Evolutionary conservation across 1,284 basidiomycete genomes (phyloP).

Genomic region (Melampsora allii-populina): DNA sequence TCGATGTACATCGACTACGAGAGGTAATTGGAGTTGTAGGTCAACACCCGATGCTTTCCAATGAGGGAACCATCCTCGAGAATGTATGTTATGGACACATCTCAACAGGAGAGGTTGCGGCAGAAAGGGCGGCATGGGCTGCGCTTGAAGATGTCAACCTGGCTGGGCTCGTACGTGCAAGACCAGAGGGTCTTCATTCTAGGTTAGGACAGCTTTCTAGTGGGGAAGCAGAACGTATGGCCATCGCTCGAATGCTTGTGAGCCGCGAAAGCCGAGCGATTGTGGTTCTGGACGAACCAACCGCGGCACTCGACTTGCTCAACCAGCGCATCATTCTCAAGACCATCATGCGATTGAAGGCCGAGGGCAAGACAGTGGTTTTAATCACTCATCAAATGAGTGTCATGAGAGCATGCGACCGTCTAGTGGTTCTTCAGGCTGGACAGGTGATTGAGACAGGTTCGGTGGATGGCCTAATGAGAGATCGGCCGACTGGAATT

Average conservation of each 20-base stretch:
- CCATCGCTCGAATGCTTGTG: conserved; percentile 51
- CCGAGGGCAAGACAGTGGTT: conserved; percentile 75
- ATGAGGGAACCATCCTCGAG: conserved; percentile 68
- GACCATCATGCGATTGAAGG: conserved; percentile 78
- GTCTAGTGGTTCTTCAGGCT: conserved; percentile 83
- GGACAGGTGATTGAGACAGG: conserved; percentile 85
- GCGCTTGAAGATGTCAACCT: conserved; percentile 4
- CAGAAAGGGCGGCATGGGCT: conserved; percentile 4
- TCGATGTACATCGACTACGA: conserved; percentile 71
- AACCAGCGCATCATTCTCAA: conserved; percentile 83
- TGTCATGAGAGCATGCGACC: conserved; percentile 72
- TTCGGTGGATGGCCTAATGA: conserved; percentile 44
- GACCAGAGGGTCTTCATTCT: conserved; percentile 3
- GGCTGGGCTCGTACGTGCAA: neutral
- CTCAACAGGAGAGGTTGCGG: neutral
- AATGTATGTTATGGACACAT: conserved; percentile 76
- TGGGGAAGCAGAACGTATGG: conserved; percentile 52
- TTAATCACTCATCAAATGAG: conserved; percentile 94
- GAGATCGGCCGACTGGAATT: conserved; percentile 43
- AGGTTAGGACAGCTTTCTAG: conserved; percentile 47
- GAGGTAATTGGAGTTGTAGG: conserved; percentile 77
- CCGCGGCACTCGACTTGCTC: conserved; percentile 86
- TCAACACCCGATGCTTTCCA: conserved; percentile 81
- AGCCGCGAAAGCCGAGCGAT: conserved; percentile 50
- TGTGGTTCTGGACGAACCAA: conserved; percentile 74